Evolutionary conservation across 2,329 filamentous ascomycete species (phyloP), one percentile per base, ranked within the genome.

Genomic region (Aspergillus aculeatinus): DNA sequence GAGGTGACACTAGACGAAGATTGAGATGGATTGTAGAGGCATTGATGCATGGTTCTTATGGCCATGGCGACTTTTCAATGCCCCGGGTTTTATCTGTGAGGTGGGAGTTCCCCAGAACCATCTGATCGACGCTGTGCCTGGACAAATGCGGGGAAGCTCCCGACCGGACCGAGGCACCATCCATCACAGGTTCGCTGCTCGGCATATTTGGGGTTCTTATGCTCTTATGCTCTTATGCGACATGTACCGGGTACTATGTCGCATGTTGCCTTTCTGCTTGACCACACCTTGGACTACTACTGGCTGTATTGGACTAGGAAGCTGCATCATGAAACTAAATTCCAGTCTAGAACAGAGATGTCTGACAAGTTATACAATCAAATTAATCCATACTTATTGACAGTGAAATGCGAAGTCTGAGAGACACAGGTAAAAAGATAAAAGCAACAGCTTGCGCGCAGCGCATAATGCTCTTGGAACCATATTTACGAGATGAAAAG

Each of bases 131-230:
- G 39, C 39, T 16, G 16, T 50, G 42, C 25, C 53, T 55, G 42
- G 33, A 29, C 19, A 47, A 50, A 60, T 60, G 58, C 58, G 58
- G 58, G 58, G 60, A 63, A 60, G 58, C 49, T 19, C 16, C 39
- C 39, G 39, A 44, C 39, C 16, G 39, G 16, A 44, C 39, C 39
- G 39, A 44, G 39, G 39, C 39, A 44, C 6, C 16, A 19, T 19
- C 39, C 16, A 44, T 44, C 39, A 44, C 39, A n/a, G 9, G 39
- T 44, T 16, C 11, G 6, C 6, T 44, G 14, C 12, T 44, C 39
- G 39, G 39, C 16, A 19, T 44, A 44, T n/a, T 19, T 35, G 11
- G 1, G 5, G 14, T 35, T 35, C 33, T 35, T 19, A 44, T 44
- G 16, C 16, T 44, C 6, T 44, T 44, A 44, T 44, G 39, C 39